Conservation (phyloP, 2,329 filamentous ascomycete genomes). For the Penicillium sp. region DNA sequence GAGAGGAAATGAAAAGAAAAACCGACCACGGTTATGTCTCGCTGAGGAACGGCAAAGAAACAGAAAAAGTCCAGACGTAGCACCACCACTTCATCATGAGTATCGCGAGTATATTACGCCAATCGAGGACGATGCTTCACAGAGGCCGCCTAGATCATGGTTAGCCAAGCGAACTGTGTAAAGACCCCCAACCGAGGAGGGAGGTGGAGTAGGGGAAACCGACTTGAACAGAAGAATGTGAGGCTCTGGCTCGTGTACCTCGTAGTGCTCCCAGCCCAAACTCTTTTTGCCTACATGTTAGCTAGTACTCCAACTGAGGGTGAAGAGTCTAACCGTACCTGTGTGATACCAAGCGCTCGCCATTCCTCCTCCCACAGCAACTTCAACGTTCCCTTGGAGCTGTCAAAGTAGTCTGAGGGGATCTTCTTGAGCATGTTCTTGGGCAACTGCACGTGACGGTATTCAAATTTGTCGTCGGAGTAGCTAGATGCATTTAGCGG, state of each 20-base stretch:
- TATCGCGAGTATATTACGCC: conserved; percentile 35
- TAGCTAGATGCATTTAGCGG: conserved; percentile 63
- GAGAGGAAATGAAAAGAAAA: conserved; percentile 8
- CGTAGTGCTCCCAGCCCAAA: conserved; percentile 98
- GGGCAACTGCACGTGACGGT: conserved; percentile 94
- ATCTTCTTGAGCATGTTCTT: conserved; percentile 99
- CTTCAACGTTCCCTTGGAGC: conserved; percentile 87
- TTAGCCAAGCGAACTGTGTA: conserved; percentile 22
- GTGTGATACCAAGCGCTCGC: conserved; percentile 94
- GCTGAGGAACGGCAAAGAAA: conserved; percentile 9
- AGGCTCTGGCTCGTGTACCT: conserved; percentile 97
- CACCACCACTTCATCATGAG: conserved; percentile 14
- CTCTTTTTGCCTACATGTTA: conserved; percentile 60
- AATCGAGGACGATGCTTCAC: conserved; percentile 73
- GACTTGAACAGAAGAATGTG: conserved; percentile 99
- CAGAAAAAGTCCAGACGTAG: conserved; percentile 14
- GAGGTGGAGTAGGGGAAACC: conserved; percentile 40
- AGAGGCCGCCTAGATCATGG: conserved; percentile 67
- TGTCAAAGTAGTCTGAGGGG: conserved; percentile 91
- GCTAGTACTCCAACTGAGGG: not conserved
- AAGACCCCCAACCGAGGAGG: not conserved
- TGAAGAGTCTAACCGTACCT: conserved; percentile 59
- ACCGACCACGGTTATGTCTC: conserved; percentile 11
- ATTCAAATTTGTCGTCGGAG: conserved; percentile 89
- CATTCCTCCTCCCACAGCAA: conserved; percentile 98